Evolutionary conservation across 148 eudicot species (phyloP).

Genomic region (Dysphania ambrosioides): DNA sequence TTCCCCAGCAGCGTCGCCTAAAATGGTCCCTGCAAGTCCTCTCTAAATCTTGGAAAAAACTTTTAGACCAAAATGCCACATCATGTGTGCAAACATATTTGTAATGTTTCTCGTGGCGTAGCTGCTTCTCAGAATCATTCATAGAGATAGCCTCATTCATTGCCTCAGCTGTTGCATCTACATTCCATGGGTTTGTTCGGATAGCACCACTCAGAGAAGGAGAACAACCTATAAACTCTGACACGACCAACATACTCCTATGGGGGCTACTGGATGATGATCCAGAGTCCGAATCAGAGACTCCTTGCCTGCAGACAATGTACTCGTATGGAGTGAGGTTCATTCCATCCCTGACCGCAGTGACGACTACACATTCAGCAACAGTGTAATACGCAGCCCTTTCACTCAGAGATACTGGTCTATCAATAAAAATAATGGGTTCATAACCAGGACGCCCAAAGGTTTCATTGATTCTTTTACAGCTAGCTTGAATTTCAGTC

Average conservation of each 20-base stretch:
- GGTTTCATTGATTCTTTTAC: conserved; percentile 31
- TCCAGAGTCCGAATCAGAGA: conserved; percentile 20
- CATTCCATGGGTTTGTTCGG: conserved; percentile 37
- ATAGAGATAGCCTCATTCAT: conserved; percentile 40
- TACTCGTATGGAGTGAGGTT: conserved; percentile 38
- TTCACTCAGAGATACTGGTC: conserved; percentile 30
- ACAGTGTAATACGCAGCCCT: conserved; percentile 29
- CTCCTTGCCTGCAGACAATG: conserved; percentile 37
- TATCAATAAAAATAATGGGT: conserved; percentile 33
- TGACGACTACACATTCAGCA: conserved; percentile 37
- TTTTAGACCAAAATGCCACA: conserved; percentile 35
- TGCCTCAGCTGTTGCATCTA: conserved; percentile 41
- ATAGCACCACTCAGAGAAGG: conserved; percentile 40
- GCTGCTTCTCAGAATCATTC: conserved; percentile 37
- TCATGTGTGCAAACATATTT: conserved; percentile 36
- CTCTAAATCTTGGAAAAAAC: conserved; percentile 38
- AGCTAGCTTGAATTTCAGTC: conserved; percentile 30
- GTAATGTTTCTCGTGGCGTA: conserved; percentile 38
- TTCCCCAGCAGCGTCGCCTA: conserved; percentile 37
- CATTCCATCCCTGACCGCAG: conserved; percentile 44
- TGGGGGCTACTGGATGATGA: conserved; percentile 25
- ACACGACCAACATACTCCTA: conserved; percentile 35
- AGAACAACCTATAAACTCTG: conserved; percentile 39
- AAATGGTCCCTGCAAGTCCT: conserved; percentile 37
- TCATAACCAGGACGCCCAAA: conserved; percentile 33